Evolutionary conservation across 257 asterid species (phyloP).

Genomic region (Rehmannia glutinosa): DNA sequence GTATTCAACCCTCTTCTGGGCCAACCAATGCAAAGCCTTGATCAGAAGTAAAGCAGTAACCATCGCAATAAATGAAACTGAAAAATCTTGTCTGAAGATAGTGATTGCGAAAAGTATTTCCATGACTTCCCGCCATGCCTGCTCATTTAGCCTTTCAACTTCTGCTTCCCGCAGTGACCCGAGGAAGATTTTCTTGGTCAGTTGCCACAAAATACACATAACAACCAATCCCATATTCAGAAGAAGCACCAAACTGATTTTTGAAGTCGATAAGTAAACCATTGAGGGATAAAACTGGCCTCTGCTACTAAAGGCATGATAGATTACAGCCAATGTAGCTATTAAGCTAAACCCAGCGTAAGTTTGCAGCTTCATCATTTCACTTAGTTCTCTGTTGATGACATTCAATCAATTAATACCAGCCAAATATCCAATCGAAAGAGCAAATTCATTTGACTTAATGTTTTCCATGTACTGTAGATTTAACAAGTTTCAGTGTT

Average conservation of each 20-base stretch:
- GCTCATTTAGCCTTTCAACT: conserved; percentile 97
- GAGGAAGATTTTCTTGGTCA: conserved; percentile 84
- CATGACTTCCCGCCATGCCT: conserved; percentile 96
- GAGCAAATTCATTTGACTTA: background rate
- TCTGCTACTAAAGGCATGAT: conserved; percentile 82
- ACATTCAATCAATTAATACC: conserved; percentile 19
- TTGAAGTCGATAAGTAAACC: conserved; percentile 87
- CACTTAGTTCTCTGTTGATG: conserved; percentile 34
- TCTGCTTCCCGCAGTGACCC: conserved; percentile 97
- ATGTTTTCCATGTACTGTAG: no score
- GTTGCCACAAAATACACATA: conserved; percentile 91
- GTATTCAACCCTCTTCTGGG: conserved; percentile 96
- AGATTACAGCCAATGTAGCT: conserved; percentile 64
- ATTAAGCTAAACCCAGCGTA: conserved; percentile 72
- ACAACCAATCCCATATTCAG: conserved; percentile 82
- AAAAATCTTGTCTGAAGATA: conserved; percentile 91
- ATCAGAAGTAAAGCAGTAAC: conserved; percentile 84
- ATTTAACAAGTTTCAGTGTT: no score
- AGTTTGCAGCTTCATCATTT: conserved; percentile 85
- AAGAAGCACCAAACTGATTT: conserved; percentile 82
- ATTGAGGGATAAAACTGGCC: conserved; percentile 94
- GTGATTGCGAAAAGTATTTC: conserved; percentile 94
- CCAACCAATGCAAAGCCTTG: conserved; percentile 98
- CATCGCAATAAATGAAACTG: conserved; percentile 77
- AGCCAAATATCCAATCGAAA: background rate